Base-by-base conservation (phyloP, 2,329 filamentous ascomycete genomes). In the Xylariaceae sp. region DNA sequence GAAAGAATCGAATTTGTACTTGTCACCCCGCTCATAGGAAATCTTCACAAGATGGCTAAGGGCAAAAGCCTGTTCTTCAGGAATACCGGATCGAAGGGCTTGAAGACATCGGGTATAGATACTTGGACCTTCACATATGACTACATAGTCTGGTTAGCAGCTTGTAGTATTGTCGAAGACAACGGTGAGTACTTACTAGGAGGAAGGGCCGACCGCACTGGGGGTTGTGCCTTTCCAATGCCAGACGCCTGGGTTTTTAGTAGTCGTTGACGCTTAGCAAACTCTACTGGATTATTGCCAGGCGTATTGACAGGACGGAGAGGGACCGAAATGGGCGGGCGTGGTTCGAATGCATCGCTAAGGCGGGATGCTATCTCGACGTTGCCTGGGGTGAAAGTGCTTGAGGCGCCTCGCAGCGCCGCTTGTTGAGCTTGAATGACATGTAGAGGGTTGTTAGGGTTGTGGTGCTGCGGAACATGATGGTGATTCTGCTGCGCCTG, bases 21-120 rank as follows among this genome's bases (percentile, higher is more conserved):
- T 96, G 69, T 97, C 94, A 45, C 92, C 92, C 43, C 91, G 83
- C 70, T 97, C 91, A 67, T 87, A 94, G 0, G 91, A 96, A 31
- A 97, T 96, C 69, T 96, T 95, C 56, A 97, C 91, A 3, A 97
- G 75, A 65, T 97, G 92, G 64, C 95, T 90, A 8, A 97, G 76
- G 0, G 91, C 92, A 72, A 95, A 97, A n/a, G 89, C 85, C 65
- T 96, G 88, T 68, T 99, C 92, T 9, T 85, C 80, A 3, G 81
- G 80, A 30, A 95, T 83, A 2, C 84, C 83, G 11, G 90, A 96
- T 59, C 88, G 87, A 30, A 99, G 75, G 3, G 91, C 86, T 62
- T 91, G 85, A 39, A 95, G 80, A 59, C 90, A 95, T 43, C 91
- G 86, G 47, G 92, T 86, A 67, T 96, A 97, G 60, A 96, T 96